Evolutionary conservation across 169 alveolate genomes (phyloP).

Genomic region (Plasmodium sp.): DNA sequence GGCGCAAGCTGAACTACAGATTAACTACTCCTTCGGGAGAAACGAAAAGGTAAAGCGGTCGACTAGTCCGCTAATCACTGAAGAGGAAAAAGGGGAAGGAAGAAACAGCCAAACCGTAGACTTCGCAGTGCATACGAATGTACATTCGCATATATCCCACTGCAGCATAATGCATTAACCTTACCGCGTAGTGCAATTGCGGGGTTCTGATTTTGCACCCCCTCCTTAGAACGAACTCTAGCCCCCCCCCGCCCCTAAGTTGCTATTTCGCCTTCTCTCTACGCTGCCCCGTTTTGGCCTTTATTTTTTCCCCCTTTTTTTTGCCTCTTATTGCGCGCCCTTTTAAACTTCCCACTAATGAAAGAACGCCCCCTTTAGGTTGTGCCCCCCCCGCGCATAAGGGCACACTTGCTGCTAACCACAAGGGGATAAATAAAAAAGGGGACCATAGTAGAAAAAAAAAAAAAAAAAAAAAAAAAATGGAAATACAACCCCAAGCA

Average conservation of each 20-base stretch:
- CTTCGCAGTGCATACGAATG: neutral
- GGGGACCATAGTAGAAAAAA: neutral
- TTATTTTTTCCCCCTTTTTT: neutral
- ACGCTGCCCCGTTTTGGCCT: neutral
- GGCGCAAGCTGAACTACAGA: neutral
- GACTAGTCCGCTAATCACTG: neutral
- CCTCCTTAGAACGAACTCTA: neutral
- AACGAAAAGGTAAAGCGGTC: neutral
- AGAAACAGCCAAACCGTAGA: neutral
- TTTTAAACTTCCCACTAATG: neutral
- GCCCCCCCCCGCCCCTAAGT: neutral
- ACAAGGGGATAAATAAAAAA: neutral
- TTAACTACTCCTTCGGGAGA: neutral
- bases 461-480: no score
- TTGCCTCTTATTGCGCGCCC: neutral
- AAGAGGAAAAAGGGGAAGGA: neutral
- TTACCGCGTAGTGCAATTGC: neutral
- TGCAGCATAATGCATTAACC: neutral
- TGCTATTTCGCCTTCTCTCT: neutral
- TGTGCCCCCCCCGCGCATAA: neutral
- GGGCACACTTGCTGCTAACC: neutral
- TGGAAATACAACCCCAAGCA: neutral
- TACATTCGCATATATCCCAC: neutral
- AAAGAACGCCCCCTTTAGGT: neutral
- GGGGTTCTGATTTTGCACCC: neutral